These are phyloP conservation scores for Neocucurbitaria cava DNA, from an alignment of 2,329 filamentous ascomycete genomes.

Conservation along the genomic window DNA sequence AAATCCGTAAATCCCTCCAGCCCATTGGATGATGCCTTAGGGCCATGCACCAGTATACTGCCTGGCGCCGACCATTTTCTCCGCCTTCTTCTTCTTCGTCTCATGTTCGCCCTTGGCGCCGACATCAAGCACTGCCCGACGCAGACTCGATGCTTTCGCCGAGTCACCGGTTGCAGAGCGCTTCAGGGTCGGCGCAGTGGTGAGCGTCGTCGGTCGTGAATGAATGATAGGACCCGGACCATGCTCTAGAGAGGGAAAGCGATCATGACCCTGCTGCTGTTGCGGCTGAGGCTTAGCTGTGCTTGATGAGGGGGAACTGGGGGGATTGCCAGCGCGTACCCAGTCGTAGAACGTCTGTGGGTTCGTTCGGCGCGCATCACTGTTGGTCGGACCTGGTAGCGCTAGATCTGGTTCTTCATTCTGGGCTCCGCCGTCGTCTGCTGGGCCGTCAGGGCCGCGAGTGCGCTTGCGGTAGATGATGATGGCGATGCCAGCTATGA, in stretches of 20 bases:
- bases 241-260: slow-evolving; percentile 2
- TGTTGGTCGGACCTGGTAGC: not conserved
- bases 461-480: not conserved
- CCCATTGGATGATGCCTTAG: not conserved
- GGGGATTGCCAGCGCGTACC: not conserved
- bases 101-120: not conserved
- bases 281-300: not conserved
- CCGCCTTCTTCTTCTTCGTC: not conserved
- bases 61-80: not conserved
- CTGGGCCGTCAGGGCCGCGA: not conserved
- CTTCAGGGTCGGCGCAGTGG: not conserved
- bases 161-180: not conserved
- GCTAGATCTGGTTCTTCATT: not conserved
- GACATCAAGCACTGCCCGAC: slow-evolving; percentile 7
- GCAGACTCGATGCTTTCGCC: slow-evolving; percentile 3
- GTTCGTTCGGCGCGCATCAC: not conserved
- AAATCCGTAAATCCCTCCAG: not conserved
- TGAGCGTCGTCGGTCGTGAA: not conserved
- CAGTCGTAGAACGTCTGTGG: slow-evolving; percentile 5
- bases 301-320: not conserved
- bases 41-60: slow-evolving; percentile 15
- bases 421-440: not conserved
- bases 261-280: not conserved
- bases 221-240: slow-evolving; percentile 3
- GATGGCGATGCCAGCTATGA: not conserved